phyloP scores from a whole-genome alignment of 805 yeast genomes.

The Cyberlindnera saturnus region DNA sequence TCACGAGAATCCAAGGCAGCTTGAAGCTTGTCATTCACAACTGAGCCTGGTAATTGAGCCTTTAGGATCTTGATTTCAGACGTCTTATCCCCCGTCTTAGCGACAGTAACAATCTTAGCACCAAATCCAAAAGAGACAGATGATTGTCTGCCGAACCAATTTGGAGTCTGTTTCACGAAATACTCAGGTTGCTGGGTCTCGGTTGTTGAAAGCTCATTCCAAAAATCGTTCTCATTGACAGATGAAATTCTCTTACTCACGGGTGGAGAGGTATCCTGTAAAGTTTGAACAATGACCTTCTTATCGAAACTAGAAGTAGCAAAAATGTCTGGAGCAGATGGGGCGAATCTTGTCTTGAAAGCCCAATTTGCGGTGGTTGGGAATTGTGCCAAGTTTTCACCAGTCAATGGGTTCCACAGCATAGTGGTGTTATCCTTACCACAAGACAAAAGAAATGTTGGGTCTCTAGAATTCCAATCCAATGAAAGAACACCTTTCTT shows the following conservation, averaged over 20 bases:
- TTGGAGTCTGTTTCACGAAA: slow-evolving; percentile 74
- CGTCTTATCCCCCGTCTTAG: slow-evolving; percentile 33
- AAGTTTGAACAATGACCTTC: slow-evolving; percentile 69
- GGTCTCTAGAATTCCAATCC: slow-evolving; percentile 90
- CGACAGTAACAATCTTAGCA: slow-evolving; percentile 68
- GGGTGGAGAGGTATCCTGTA: slow-evolving; percentile 78
- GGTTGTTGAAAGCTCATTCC: slow-evolving; percentile 69
- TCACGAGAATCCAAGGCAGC: slow-evolving; percentile 53
- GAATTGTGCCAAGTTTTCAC: slow-evolving; percentile 71
- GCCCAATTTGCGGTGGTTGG: slow-evolving; percentile 94
- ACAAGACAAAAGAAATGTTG: slow-evolving; percentile 72
- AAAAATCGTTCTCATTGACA: slow-evolving; percentile 68
- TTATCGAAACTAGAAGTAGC: slow-evolving; percentile 88
- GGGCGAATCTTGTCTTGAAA: slow-evolving; percentile 84
- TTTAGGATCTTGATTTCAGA: slow-evolving; percentile 39
- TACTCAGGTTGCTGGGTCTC: slow-evolving; percentile 72
- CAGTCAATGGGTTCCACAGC: slow-evolving; percentile 85
- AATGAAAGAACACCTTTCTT: slow-evolving; percentile 81
- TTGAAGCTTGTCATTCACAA: slow-evolving; percentile 36
- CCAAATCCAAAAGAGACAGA: slow-evolving; percentile 90
- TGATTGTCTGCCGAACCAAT: slow-evolving; percentile 74
- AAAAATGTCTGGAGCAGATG: slow-evolving; percentile 80
- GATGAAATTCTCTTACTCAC: slow-evolving; percentile 36
- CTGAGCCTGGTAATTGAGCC: slow-evolving; percentile 29
- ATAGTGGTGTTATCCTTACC: slow-evolving; percentile 87